Conservation (phyloP, 2,329 filamentous ascomycete species). For the Chaetomium strumarium region DNA sequence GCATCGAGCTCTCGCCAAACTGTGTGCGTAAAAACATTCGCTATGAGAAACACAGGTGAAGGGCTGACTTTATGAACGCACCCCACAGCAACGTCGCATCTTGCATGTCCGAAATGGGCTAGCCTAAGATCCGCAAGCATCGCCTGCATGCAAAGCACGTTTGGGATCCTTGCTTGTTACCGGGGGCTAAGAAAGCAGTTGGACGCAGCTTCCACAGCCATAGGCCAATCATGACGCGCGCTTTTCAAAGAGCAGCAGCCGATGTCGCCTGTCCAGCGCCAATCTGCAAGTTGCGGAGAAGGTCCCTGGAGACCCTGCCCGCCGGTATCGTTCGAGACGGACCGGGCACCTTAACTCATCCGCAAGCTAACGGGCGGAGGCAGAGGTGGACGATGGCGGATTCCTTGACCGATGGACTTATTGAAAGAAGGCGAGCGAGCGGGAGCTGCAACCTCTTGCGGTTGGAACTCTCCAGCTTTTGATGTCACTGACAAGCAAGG, state of each 20-base stretch:
- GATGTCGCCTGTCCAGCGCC: conserved; percentile 24
- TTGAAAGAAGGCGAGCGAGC: not conserved
- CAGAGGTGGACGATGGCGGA: not conserved
- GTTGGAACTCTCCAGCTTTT: not conserved
- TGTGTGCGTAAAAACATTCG: conserved; percentile 20
- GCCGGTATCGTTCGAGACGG: conserved; percentile 17
- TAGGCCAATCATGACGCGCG: conserved; percentile 22
- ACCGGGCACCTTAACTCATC: not conserved
- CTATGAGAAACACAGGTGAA: conserved; percentile 7
- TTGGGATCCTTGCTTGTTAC: conserved; percentile 18
- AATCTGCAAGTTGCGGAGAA: conserved; percentile 5
- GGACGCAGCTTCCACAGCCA: conserved; percentile 14
- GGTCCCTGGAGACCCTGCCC: conserved; percentile 10
- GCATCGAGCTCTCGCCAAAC: not conserved
- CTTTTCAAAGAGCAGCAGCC: conserved; percentile 27
- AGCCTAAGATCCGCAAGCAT: conserved; percentile 26
- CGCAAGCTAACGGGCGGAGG: not conserved
- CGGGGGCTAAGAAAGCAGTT: conserved; percentile 13
- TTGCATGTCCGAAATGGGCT: conserved; percentile 15
- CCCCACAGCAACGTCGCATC: conserved; percentile 25
- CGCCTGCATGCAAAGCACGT: conserved; percentile 24
- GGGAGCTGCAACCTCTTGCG: not conserved
- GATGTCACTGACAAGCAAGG: not conserved
- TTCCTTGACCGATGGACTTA: not conserved
- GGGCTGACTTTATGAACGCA: conserved; percentile 18